Base-by-base conservation (phyloP, 805 yeast species). In the Huiozyma naganishii region DNA sequence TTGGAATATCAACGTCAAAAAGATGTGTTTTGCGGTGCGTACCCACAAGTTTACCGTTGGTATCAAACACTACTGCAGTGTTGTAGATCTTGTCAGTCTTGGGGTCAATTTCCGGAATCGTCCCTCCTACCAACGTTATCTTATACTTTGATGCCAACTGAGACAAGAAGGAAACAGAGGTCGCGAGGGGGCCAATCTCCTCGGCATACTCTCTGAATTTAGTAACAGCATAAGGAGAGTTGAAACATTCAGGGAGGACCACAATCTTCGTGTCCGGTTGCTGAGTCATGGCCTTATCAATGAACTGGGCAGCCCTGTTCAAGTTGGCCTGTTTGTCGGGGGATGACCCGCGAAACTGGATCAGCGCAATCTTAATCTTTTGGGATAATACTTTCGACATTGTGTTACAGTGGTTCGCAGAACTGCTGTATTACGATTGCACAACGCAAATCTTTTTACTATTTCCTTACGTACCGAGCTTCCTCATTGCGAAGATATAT, bases 221-320 rank as follows among this genome's bases (percentile, higher is more conserved):
- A 46, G 76, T 76, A 29, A 87, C 95, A 0, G 95, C 77, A 59
- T 92, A 92, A 3, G 97, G 97, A 1, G 96, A 85, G 62, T 90
- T 92, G 75, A 89, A 90, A 67, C 96, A 88, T 66, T 92, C 97
- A 7, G 98, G 98, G 30, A 92, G 68, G 50, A 92, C 86, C 8
- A 92, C 75, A 36, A 90, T 68, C 54, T 89, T 83, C 6, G 81
- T 74, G 6, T 79, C 75, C 12, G 77, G 71, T 27, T 81, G 78
- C 44, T 69, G 59, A 9, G 45, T 39, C 36, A 80, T 48, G 0
- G 97, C 97, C 45, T 73, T 76, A 23, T 70, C 69, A 39, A 87
- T 76, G 52, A 73, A 78, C 8, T 69, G 70, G 40, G 74, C 71
- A 5, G 85, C 95, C 52, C 82, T 79, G 40, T 70, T 58, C 47